Evolutionary conservation across 2,329 filamentous ascomycete species (phyloP), one percentile per base, ranked within the genome.

Genomic region (Diaporthe eres): DNA sequence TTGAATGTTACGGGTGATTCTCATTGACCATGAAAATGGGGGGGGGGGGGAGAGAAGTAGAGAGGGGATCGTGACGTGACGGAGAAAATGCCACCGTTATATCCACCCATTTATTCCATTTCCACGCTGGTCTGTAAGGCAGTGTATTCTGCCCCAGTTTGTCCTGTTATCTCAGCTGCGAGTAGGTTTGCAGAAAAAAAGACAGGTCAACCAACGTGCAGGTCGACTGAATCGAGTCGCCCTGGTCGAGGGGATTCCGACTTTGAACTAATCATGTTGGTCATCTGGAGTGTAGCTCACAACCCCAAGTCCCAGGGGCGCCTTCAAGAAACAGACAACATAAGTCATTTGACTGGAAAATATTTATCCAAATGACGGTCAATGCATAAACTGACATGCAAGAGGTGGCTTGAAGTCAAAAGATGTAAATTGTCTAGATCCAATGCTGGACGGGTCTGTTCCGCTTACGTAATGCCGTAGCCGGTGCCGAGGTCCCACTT

Each of bases 381-480:
- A 28, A 47, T 31, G 58, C 22, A 9, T 34, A 13, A 4, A 28
- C 4, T 22, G 6, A 28, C 3, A 17, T 13, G 15, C 15, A 15
- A n/a, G 25, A 9, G 12, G 25, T 47, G 42, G 28, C 22, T 44
- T 28, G 42, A 22, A 60, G 12, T 37, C 47, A 31, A 47, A 28
- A 9, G 25, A 55, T 55, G 4, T 15, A 17, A 31, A 19, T 7
- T 22, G 10, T 4, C 13, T 19, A 15, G 17, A 13, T 15, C 28
- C 57, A 6, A 61, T n/a, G 13, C 39, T 10, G 3, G 34, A 12
- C 3, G 19, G 17, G 28, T 28, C 15, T 5, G 10, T 10, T 49
- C 1, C 2, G 60, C 70, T 75, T 73, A 75, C 25, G n/a, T 75
- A 75, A 75, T 39, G 39, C 34, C 34, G 58, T 10, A 22, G 13